Evolutionary conservation across 2,329 filamentous ascomycete genomes (phyloP).

Genomic region (Kalmusia sp.): DNA sequence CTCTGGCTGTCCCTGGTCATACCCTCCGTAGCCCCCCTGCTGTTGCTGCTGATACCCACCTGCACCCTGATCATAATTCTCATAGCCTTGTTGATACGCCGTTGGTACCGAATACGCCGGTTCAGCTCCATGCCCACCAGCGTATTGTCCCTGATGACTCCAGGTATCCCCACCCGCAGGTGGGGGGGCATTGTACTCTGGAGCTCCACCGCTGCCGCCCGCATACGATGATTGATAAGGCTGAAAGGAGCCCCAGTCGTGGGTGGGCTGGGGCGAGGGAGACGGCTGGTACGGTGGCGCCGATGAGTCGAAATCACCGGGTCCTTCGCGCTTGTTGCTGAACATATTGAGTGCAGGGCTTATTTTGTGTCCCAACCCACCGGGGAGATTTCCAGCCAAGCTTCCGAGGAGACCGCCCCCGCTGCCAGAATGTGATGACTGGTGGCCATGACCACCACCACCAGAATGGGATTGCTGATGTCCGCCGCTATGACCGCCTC

Average conservation of each 20-base stretch:
- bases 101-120: slow-evolving; percentile 43
- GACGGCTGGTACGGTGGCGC: slow-evolving; percentile 27
- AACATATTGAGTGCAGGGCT: slow-evolving; percentile 26
- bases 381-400: slow-evolving; percentile 21
- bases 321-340: slow-evolving; percentile 30
- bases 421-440: slow-evolving; percentile 15
- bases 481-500: slow-evolving; percentile 22
- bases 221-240: slow-evolving; percentile 45
- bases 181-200: slow-evolving; percentile 30
- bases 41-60: slow-evolving; percentile 26
- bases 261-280: slow-evolving; percentile 32
- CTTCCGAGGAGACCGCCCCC: slow-evolving; percentile 33
- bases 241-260: slow-evolving; percentile 40
- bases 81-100: slow-evolving; percentile 47
- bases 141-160: slow-evolving; percentile 36
- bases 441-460: slow-evolving; percentile 16
- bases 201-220: slow-evolving; percentile 26
- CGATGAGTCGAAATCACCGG: slow-evolving; percentile 26
- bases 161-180: slow-evolving; percentile 29
- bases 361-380: slow-evolving; percentile 23
- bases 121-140: slow-evolving; percentile 40
- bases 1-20: slow-evolving; percentile 25
- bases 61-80: slow-evolving; percentile 28
- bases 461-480: slow-evolving; percentile 15
- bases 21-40: slow-evolving; percentile 23